A percentile compares a stretch with the other conserved stretches of the same genome.
Evolutionary conservation across 352 stramenopile species (phyloP).

Genomic region (Phytophthora crassamura): DNA sequence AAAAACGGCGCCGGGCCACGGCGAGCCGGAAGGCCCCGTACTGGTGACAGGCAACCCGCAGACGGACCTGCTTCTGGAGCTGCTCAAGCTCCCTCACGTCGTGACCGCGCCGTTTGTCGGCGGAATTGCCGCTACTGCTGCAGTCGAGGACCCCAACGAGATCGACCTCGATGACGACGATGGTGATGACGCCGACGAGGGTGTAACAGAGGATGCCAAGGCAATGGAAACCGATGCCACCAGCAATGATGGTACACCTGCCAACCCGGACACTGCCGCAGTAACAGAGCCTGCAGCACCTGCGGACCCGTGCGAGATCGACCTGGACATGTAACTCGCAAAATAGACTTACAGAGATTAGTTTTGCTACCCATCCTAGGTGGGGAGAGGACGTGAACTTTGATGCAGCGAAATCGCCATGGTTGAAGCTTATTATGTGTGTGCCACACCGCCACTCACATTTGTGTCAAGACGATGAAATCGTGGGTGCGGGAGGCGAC

Average conservation of each 20-base stretch:
- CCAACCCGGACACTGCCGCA: background rate
- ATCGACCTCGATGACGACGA: slow-evolving; percentile 66
- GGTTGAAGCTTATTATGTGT: no score
- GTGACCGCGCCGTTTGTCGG: slow-evolving; percentile 92
- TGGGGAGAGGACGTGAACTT: no score
- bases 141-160: slow-evolving; percentile 59
- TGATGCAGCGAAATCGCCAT: no score
- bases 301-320: slow-evolving; percentile 44
- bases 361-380: no score
- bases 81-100: slow-evolving; percentile 94
- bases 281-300: slow-evolving; percentile 3
- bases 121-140: slow-evolving; percentile 3
- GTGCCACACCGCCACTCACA: no score
- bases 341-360: slow-evolving; percentile 1
- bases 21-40: slow-evolving; percentile 43
- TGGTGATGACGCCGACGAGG: slow-evolving; percentile 20
- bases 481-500: slow-evolving; percentile 74
- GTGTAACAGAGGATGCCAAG: slow-evolving; percentile 7
- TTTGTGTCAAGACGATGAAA: slow-evolving; percentile 55
- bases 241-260: slow-evolving; percentile 5
- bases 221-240: slow-evolving; percentile 26
- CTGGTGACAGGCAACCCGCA: slow-evolving; percentile 92
- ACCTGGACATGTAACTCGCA: slow-evolving; percentile 38
- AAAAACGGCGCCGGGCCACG: slow-evolving; percentile 73
- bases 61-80: slow-evolving; percentile 93